Percentiles rank a stretch among this genome's conserved stretches.
phyloP scores from a whole-genome alignment of 768 basidiomycete genomes.

The Hysterangium stoloniferum region DNA sequence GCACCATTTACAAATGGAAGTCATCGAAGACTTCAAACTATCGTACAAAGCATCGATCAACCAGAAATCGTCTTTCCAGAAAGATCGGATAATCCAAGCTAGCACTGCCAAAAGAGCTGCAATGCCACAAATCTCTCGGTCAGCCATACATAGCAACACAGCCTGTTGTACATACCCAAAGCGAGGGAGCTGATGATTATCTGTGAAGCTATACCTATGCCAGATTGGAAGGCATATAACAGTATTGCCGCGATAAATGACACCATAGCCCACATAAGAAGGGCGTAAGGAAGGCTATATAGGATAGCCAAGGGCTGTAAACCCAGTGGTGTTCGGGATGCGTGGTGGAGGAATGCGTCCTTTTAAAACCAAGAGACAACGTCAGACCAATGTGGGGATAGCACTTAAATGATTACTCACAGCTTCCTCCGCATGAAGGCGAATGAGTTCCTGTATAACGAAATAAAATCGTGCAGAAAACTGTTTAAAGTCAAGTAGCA shows the following conservation, averaged over 20 bases:
- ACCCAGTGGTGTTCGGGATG: neutral
- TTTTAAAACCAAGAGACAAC: neutral
- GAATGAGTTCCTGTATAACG: no score
- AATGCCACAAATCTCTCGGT: no score
- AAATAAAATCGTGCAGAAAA: no score
- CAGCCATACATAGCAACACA: no score
- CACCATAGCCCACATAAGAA: conserved; percentile 3
- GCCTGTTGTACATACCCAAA: neutral
- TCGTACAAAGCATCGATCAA: conserved; percentile 1
- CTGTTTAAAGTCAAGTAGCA: no score
- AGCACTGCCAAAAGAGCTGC: neutral
- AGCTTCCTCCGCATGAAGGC: no score
- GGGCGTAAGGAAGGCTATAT: conserved; percentile 3
- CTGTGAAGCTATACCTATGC: neutral
- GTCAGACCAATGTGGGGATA: no score
- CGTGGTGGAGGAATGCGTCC: neutral
- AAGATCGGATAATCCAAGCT: neutral
- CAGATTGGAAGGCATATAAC: neutral
- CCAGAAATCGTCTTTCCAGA: conserved; percentile 2
- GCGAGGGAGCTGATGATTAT: neutral
- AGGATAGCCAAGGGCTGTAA: conserved; percentile 1
- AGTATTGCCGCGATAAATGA: conserved; percentile 4
- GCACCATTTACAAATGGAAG: no score
- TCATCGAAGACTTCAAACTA: no score
- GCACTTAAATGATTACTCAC: neutral